phyloP scores from a whole-genome alignment of 257 asterid genomes.

The Salvia splendens region DNA sequence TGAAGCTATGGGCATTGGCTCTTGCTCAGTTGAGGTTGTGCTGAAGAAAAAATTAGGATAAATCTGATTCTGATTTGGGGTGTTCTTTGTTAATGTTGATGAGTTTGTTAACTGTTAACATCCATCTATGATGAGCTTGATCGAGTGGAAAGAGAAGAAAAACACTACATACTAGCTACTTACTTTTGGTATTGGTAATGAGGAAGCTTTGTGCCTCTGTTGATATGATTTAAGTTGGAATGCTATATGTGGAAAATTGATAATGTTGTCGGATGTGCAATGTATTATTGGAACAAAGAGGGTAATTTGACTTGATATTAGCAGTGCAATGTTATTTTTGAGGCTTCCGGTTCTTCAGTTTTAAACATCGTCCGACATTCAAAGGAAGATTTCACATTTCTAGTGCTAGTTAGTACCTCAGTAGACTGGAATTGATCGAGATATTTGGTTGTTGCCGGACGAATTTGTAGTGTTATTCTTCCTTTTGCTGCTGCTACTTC shows the following conservation, averaged over 20 bases:
- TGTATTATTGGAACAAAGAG: not conserved
- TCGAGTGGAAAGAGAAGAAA: not conserved
- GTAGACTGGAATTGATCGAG: not conserved
- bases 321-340: slow-evolving; percentile 1
- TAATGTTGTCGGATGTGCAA: not conserved
- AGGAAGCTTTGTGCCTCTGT: not conserved
- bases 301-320: slow-evolving; percentile 3
- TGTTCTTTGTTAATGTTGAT: not conserved
- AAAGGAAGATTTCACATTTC: not conserved
- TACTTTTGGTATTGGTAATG: not conserved
- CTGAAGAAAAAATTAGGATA: not conserved
- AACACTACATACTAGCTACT: not conserved
- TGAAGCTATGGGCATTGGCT: slow-evolving; percentile 9
- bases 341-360: slow-evolving; percentile 5
- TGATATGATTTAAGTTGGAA: not conserved
- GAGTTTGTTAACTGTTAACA: not conserved
- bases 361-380: not conserved
- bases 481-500: not conserved
- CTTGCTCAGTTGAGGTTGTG: not conserved
- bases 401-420: slow-evolving; percentile 9
- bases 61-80: not conserved
- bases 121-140: not conserved
- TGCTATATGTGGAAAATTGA: not conserved
- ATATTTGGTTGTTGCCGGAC: slow-evolving; percentile 19
- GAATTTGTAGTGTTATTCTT: slow-evolving; percentile 12